A percentile compares a stretch with the other conserved stretches of the same genome.
These are phyloP conservation scores for Tricholomella constricta DNA, from an alignment of 768 basidiomycete genomes.

Conservation along the genomic window DNA sequence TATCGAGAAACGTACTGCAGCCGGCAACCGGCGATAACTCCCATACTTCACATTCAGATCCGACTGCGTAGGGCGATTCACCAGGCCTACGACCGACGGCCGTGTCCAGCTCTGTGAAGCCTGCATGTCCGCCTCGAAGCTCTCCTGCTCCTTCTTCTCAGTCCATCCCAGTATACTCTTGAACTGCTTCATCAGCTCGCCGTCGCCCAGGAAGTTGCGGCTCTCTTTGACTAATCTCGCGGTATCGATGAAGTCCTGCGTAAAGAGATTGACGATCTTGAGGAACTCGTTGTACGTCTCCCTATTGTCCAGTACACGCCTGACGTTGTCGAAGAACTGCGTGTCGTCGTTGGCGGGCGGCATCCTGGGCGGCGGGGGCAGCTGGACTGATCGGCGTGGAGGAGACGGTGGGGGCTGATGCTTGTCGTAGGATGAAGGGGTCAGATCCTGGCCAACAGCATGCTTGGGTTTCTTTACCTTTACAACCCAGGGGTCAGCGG, in stretches of 20 bases:
- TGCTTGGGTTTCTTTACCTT: slow-evolving; percentile 41
- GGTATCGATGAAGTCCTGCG: slow-evolving; percentile 90
- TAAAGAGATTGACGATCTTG: slow-evolving; percentile 92
- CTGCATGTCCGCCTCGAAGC: slow-evolving; percentile 49
- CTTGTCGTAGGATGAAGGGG: slow-evolving; percentile 39
- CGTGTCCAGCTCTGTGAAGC: slow-evolving; percentile 51
- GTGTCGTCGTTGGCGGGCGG: slow-evolving; percentile 46
- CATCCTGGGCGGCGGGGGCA: slow-evolving; percentile 29
- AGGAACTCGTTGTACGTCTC: slow-evolving; percentile 93
- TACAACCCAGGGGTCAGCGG: background rate
- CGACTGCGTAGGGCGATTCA: slow-evolving; percentile 53
- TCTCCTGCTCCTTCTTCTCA: slow-evolving; percentile 64
- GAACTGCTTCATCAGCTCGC: slow-evolving; percentile 80
- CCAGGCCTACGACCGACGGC: slow-evolving; percentile 44
- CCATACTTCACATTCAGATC: slow-evolving; percentile 78
- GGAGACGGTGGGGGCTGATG: slow-evolving; percentile 35
- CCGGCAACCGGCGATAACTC: slow-evolving; percentile 86
- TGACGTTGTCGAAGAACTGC: slow-evolving; percentile 92
- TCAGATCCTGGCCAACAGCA: slow-evolving; percentile 37
- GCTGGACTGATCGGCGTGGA: slow-evolving; percentile 25
- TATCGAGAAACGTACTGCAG: slow-evolving; percentile 54
- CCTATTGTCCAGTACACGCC: slow-evolving; percentile 66
- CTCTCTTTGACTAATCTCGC: slow-evolving; percentile 81
- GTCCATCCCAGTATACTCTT: slow-evolving; percentile 89
- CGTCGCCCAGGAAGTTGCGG: slow-evolving; percentile 72